A percentile compares a stretch with the other conserved stretches of the same genome.
Conservation (phyloP, 2,329 filamentous ascomycete species). For the Blumeriella jaapii region DNA sequence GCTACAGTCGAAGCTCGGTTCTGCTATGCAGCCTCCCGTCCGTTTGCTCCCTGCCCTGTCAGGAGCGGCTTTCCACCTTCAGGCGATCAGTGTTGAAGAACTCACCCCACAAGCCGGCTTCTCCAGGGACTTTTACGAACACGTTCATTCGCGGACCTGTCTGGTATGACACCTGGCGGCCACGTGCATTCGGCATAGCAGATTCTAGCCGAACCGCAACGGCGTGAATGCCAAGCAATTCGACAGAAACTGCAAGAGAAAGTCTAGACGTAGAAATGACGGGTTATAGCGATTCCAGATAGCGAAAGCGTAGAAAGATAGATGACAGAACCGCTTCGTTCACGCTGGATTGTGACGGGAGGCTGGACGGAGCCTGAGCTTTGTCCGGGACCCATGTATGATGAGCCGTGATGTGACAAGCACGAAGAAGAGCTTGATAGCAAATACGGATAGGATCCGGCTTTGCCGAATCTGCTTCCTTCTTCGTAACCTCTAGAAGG, state of each 20-base stretch:
- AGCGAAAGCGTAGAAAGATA: constrained; percentile 5
- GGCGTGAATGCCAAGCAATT: constrained; percentile 6
- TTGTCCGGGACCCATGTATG: constrained; percentile 3
- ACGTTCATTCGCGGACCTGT: constrained; percentile 15
- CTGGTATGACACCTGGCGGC: constrained; percentile 7
- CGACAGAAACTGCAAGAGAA: constrained; percentile 5
- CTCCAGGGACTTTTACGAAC: constrained; percentile 16
- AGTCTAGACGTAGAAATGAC: constrained; percentile 4
- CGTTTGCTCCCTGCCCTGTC: constrained; percentile 14
- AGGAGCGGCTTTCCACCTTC: constrained; percentile 10
- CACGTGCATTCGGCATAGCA: constrained; percentile 13
- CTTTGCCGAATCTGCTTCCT: constrained; percentile 13
- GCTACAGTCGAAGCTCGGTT: constrained; percentile 11
- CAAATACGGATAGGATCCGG: constrained; percentile 12
- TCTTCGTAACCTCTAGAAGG: constrained; percentile 17
- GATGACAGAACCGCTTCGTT: constrained; percentile 7
- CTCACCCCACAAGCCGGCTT: constrained; percentile 6
- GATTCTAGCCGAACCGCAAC: constrained; percentile 9
- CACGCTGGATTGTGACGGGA: constrained; percentile 9
- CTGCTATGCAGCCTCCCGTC: constrained; percentile 14
- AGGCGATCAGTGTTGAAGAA: constrained; percentile 7
- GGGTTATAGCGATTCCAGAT: background rate
- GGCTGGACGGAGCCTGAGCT: constrained; percentile 7
- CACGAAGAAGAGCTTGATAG: constrained; percentile 11
- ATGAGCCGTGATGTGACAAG: constrained; percentile 9